Evolutionary conservation across 805 yeast genomes (phyloP), one percentile per base, ranked within the genome.

Genomic region (Osmozyma mogii): DNA sequence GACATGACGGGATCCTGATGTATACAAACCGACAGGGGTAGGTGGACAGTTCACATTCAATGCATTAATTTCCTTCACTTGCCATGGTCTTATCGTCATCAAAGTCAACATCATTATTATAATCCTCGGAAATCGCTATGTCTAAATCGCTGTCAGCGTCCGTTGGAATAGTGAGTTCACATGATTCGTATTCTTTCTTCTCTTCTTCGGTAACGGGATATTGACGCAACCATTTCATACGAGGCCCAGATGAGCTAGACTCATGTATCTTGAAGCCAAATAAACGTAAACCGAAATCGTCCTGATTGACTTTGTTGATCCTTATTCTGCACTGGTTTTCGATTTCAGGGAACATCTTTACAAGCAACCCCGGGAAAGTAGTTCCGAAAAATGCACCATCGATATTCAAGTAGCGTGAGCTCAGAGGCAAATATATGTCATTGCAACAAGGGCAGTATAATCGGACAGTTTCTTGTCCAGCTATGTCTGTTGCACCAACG

Each of bases 311-410:
- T 28, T 60, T 57, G 34, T 58, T 54, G 34, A 61, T 56, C 47
- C 82, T 66, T 34, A 72, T 65, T 33, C 69, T 66, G 42, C 84
- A 78, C 47, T 82, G 85, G 44, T 74, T 73, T 49, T 82, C 94
- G 29, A 87, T 73, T 40, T 85, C 96, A n/a, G 92, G 85, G 59
- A 80, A 87, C 71, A 84, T 81, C 50, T 87, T 83, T 37, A 92
- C 74, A 46, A 92, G 82, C 43, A 92, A 70, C 2, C 96, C 96
- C 1, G 96, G 92, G 60, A 92, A 92, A 20, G 94, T 78, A 0
- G 97, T 85, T 4, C 98, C 97, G 62, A 94, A 92, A 48, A 81
- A 92, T 1, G 97, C 96, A 4, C 98, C 98, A 56, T 92, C 98
- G 24, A 92, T 74, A 49, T 84, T 84, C 34, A 83, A 61, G 55